Evolutionary conservation across 768 basidiomycete genomes (phyloP).

Genomic region (Boletus coccyginus): DNA sequence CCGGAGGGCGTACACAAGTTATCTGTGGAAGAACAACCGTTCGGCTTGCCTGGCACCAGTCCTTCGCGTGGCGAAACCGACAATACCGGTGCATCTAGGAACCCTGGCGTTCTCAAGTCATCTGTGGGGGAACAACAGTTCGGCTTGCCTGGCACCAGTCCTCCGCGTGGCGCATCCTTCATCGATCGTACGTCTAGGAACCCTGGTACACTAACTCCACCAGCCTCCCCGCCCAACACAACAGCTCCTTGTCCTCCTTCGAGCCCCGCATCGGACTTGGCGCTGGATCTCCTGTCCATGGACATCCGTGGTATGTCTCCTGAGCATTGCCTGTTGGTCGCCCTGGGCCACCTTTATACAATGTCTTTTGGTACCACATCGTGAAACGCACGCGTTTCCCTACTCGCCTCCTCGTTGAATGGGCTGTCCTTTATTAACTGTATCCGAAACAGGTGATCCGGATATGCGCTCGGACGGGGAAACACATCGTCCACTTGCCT

Average conservation of each 20-base stretch:
- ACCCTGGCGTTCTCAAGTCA: background rate
- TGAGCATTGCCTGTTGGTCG: background rate
- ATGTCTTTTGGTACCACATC: background rate
- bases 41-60: conserved; percentile 16
- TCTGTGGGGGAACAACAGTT: conserved; percentile 1
- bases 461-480: conserved; percentile 11
- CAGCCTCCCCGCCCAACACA: background rate
- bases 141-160: conserved; percentile 15
- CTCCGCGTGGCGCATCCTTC: background rate
- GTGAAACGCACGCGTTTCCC: background rate
- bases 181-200: background rate
- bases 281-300: conserved; percentile 21
- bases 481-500: background rate
- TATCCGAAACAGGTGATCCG: conserved; percentile 10
- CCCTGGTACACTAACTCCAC: background rate
- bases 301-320: conserved; percentile 27
- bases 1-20: background rate
- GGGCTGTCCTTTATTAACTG: conserved; percentile 6
- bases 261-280: conserved; percentile 22
- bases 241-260: conserved; percentile 3
- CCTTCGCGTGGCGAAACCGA: background rate
- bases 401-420: background rate
- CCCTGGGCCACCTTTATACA: background rate
- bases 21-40: background rate
- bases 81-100: background rate